Base-by-base conservation (phyloP, 768 basidiomycete species). In the Rhodotorula kratochvilovae region DNA sequence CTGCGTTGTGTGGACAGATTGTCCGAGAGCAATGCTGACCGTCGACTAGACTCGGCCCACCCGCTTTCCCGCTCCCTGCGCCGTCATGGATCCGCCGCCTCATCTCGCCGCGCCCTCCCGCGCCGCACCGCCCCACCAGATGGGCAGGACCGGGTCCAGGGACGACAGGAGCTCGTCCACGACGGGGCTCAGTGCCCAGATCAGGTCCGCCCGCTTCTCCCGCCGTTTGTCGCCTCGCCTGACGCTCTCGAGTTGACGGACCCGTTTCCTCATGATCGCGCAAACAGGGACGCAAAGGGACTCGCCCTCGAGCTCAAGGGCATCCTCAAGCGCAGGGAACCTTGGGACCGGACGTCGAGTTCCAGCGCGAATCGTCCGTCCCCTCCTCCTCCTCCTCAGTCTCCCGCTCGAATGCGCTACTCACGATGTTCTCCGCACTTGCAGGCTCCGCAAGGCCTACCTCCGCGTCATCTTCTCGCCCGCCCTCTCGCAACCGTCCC, bases 301-400 rank as follows among this genome's bases (percentile, higher is more conserved):
- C 85, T 88, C 73, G 87, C 90, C 68, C 87, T 89, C 78, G 85
- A 84, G 48, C 81, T 95, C 67, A 91, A 90, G 81, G 70, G 88
- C 72, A 80, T 87, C 62, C 84, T 94, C 67, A 89, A 88, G 78
- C 53, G 63, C 17, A 84, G 84, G 50, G 86, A 88, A 61, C 90
- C 91, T 45, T 93, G 88, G 85, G 89, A 90, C 71, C 89, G 84
- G 90, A 93, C 70, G 87, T 92, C 54, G 93, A 97, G 78, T 87
- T 89, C 74, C 86, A 88, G 79, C 85, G 93, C 77, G 90, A 90
- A 82, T 88, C 87, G 93, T 92, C 80, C 81, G 91, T 65, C 39
- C 13, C 39, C 13, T 10, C 27, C 27, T 50, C 53, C 17, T 54
- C 48, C 58, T 25, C 8, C 61, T 48, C n/a, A 17, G 23, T 23